phyloP scores from a whole-genome alignment of 352 stramenopile species.

The Globisporangium viniferum region DNA sequence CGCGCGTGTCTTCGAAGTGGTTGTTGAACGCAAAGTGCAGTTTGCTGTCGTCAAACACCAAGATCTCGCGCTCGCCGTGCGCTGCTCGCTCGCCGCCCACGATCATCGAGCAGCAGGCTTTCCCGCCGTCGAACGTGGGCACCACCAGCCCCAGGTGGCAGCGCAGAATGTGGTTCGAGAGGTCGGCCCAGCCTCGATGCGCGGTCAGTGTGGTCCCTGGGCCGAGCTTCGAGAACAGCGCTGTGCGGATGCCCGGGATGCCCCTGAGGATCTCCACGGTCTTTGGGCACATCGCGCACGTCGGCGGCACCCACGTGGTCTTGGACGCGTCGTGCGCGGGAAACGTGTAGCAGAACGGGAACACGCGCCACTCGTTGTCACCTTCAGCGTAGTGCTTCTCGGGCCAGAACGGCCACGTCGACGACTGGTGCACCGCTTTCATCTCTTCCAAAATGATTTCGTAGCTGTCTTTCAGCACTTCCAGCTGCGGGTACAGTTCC shows the following conservation, averaged over 20 bases:
- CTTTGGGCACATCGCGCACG: constrained; percentile 72
- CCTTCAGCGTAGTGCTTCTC: constrained; percentile 81
- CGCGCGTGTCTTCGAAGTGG: constrained; percentile 55
- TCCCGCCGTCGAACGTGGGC: constrained; percentile 47
- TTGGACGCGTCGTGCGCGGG: constrained; percentile 82
- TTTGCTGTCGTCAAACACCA: constrained; percentile 92
- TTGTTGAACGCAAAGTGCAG: constrained; percentile 87
- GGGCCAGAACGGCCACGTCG: constrained; percentile 80
- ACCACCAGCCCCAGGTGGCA: constrained; percentile 76
- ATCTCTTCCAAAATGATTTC: constrained; percentile 81
- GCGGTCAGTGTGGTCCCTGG: constrained; percentile 67
- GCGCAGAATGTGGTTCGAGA: constrained; percentile 88
- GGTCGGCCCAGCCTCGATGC: constrained; percentile 85
- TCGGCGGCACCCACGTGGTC: constrained; percentile 77
- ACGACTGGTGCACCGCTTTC: constrained; percentile 41
- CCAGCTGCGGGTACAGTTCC: constrained; percentile 75
- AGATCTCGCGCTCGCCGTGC: constrained; percentile 72
- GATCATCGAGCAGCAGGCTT: constrained; percentile 72
- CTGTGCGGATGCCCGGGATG: constrained; percentile 74
- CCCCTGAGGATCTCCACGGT: constrained; percentile 65
- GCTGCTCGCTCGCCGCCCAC: constrained; percentile 65
- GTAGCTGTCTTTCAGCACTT: constrained; percentile 66
- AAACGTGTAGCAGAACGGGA: constrained; percentile 91
- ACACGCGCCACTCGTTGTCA: constrained; percentile 80
- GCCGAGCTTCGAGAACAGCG: constrained; percentile 89